phyloP scores from a whole-genome alignment of 106 monocot species.

The Ottelia alismoides region DNA sequence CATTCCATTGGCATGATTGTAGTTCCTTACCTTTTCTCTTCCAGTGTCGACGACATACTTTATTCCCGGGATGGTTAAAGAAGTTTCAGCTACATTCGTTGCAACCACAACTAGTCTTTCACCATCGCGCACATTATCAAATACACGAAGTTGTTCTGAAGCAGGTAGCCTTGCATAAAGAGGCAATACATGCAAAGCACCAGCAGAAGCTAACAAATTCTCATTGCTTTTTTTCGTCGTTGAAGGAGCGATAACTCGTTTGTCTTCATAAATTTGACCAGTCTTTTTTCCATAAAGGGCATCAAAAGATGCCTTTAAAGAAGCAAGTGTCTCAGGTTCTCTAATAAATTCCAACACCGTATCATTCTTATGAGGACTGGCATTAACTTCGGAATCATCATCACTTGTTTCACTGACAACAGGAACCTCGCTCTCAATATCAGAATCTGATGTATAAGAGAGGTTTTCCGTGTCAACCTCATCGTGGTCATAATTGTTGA shows the following conservation, averaged over 20 bases:
- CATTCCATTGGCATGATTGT: conserved; percentile 55
- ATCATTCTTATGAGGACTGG: conserved; percentile 17
- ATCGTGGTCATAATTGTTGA: conserved; percentile 40
- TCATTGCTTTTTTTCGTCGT: conserved; percentile 5
- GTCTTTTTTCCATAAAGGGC: conserved; percentile 28
- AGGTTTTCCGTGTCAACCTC: conserved; percentile 13
- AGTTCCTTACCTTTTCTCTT: conserved; percentile 90
- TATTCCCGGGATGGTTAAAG: conserved; percentile 93
- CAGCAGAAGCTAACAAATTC: conserved; percentile 4
- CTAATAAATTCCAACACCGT: conserved; percentile 34
- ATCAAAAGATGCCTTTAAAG: conserved; percentile 75
- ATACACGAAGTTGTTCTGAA: conserved; percentile 66
- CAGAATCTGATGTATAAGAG: conserved; percentile 48
- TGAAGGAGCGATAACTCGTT: conserved; percentile 7
- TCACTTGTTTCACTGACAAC: conserved; percentile 37
- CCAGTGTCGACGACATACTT: conserved; percentile 98
- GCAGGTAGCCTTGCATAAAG: conserved; percentile 95
- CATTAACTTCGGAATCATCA: conserved; percentile 15
- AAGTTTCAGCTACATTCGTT: conserved; percentile 97
- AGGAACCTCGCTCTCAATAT: conserved; percentile 30
- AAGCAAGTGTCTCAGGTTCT: conserved; percentile 39
- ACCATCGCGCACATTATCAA: conserved; percentile 62
- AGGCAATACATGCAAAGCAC: conserved; percentile 61
- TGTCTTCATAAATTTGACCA: conserved; percentile 5
- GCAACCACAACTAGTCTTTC: conserved; percentile 84